phyloP scores from a whole-genome alignment of 345 rosid genomes.

The Xanthoceras sorbifolium region DNA sequence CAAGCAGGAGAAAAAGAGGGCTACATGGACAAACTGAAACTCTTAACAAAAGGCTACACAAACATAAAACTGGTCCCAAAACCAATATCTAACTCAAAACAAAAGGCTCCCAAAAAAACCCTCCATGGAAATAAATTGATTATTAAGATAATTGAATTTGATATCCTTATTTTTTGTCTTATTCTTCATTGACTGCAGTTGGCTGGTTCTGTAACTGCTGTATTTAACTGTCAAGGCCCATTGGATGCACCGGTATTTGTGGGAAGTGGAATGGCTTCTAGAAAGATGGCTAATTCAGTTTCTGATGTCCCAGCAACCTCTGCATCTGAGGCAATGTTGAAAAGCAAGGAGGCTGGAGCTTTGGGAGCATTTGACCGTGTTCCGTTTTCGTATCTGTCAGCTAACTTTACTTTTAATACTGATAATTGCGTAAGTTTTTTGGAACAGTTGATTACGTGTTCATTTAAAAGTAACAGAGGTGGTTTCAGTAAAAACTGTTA shows the following conservation, averaged over 20 bases:
- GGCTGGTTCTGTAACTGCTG: constrained; percentile 97
- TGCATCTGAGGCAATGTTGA: constrained; percentile 87
- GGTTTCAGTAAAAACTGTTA: not conserved
- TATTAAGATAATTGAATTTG: not conserved
- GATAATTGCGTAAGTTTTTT: constrained; percentile 80
- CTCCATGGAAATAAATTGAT: not conserved
- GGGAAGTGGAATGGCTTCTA: constrained; percentile 94
- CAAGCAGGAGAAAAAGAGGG: not conserved
- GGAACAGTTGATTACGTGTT: constrained; percentile 8
- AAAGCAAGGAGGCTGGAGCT: constrained; percentile 94
- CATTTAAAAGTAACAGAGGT: constrained; percentile 1
- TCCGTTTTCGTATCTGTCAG: constrained; percentile 95
- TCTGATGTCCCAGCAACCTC: constrained; percentile 64
- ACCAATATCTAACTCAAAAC: not conserved
- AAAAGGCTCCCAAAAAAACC: not conserved
- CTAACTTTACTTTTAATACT: constrained; percentile 92
- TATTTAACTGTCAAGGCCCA: constrained; percentile 98
- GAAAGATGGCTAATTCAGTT: constrained; percentile 72
- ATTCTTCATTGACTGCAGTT: constrained; percentile 57
- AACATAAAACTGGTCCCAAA: not conserved
- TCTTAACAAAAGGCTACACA: not conserved
- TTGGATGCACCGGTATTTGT: constrained; percentile 93
- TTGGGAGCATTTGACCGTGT: constrained; percentile 98
- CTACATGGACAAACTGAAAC: not conserved
- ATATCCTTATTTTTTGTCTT: not conserved